Conservation (phyloP, 805 yeast genomes). For the Hanseniaspora thailandica region DNA sequence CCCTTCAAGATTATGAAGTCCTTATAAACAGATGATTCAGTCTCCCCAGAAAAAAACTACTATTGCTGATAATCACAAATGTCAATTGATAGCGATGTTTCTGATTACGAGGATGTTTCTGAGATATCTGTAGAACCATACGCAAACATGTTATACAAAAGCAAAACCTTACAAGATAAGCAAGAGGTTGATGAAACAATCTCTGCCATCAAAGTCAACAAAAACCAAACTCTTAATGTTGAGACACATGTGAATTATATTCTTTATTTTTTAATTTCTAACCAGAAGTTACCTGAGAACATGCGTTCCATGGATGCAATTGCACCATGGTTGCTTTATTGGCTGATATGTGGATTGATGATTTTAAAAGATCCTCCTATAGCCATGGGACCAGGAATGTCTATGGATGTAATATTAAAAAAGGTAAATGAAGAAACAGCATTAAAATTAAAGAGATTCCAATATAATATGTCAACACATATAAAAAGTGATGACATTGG, state of each 20-base stretch:
- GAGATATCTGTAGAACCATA: neutral
- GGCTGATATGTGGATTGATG: conserved; percentile 54
- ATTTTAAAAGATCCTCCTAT: conserved; percentile 31
- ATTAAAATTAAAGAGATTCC: neutral
- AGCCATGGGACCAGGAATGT: conserved; percentile 13
- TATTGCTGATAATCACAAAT: neutral
- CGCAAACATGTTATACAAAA: neutral
- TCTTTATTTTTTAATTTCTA: conserved; percentile 32
- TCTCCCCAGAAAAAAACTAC: too few relatives aligned
- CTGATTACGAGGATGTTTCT: neutral
- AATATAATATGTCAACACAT: conserved; percentile 29
- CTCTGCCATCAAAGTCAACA: neutral
- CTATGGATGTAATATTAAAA: neutral
- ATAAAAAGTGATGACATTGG: neutral
- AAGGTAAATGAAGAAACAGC: neutral
- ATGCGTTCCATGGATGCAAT: conserved; percentile 66
- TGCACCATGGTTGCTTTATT: conserved; percentile 82
- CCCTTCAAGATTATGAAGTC: too few relatives aligned
- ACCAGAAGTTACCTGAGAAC: conserved; percentile 37
- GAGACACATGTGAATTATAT: conserved; percentile 21
- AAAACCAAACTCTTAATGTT: neutral
- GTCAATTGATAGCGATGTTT: neutral
- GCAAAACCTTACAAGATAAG: conserved; percentile 6
- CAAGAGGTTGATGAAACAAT: neutral
- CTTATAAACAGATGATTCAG: too few relatives aligned